Evolutionary conservation across 306 rosid species (phyloP).

Genomic region (Delonix regia): DNA sequence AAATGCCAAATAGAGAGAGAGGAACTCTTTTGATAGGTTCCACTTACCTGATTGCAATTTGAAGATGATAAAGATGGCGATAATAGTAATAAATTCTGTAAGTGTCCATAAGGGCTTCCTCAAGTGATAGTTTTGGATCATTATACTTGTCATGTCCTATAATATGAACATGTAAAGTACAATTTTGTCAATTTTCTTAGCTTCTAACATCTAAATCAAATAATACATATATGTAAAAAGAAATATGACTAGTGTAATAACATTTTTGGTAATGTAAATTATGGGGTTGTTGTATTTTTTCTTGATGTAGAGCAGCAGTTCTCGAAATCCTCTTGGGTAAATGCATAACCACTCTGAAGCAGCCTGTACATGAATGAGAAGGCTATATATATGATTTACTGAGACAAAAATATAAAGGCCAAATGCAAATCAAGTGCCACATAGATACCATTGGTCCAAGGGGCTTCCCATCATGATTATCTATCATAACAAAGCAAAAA

Average conservation of each 20-base stretch:
- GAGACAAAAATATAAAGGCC: background rate
- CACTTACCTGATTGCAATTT: conserved; percentile 47
- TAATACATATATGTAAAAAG: background rate
- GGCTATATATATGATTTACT: background rate
- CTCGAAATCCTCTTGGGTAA: conserved; percentile 49
- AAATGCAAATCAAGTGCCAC: background rate
- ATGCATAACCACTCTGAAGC: conserved; percentile 44
- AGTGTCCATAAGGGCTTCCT: conserved; percentile 45
- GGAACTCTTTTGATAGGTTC: background rate
- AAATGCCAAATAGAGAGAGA: background rate
- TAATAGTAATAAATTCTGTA: conserved; percentile 45
- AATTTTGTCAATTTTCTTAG: background rate
- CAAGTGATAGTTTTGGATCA: conserved; percentile 41
- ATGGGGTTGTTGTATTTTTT: conserved; percentile 47
- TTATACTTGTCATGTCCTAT: conserved; percentile 49
- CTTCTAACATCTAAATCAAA: background rate
- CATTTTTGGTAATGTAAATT: conserved; percentile 56
- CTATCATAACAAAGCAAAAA: conserved; percentile 31
- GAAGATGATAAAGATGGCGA: conserved; percentile 49
- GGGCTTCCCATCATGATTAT: conserved; percentile 39
- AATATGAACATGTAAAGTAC: background rate
- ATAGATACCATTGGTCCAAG: conserved; percentile 47
- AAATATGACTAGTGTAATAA: conserved; percentile 20
- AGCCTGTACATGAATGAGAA: conserved; percentile 36
- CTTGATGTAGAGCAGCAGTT: conserved; percentile 41